Percentiles rank a stretch among this genome's conserved stretches.
Evolutionary conservation across 1,139 yeast genomes (phyloP).

Genomic region (Petasospora rhodanensis): DNA sequence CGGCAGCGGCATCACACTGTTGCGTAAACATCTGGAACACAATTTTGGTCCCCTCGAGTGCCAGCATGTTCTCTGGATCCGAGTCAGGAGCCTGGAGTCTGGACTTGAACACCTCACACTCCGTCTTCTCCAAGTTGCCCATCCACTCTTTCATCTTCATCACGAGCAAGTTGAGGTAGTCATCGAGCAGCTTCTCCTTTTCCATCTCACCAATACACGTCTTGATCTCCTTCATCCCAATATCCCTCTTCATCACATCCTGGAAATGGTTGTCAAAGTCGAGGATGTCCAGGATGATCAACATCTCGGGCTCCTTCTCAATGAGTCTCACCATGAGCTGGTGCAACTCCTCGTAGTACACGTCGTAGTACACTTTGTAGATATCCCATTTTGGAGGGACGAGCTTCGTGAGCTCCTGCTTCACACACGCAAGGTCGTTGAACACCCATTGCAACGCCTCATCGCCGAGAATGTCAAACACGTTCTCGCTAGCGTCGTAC

Average conservation of each 20-base stretch:
- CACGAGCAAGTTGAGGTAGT: conserved; percentile 66
- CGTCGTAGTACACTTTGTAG: conserved; percentile 54
- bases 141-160: conserved; percentile 82
- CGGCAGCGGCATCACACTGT: conserved; percentile 90
- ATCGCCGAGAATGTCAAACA: conserved; percentile 60
- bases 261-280: conserved; percentile 73
- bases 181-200: conserved; percentile 57
- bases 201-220: conserved; percentile 70
- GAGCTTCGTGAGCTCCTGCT: conserved; percentile 51
- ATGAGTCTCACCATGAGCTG: conserved; percentile 57
- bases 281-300: conserved; percentile 56
- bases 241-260: conserved; percentile 42
- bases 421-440: conserved; percentile 67
- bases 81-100: conserved; percentile 71
- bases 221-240: conserved; percentile 36
- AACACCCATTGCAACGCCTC: conserved; percentile 86
- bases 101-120: conserved; percentile 53
- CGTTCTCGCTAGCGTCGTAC: conserved; percentile 41
- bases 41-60: conserved; percentile 66
- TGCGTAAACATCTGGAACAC: conserved; percentile 82
- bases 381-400: conserved; percentile 74
- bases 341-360: conserved; percentile 68
- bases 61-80: conserved; percentile 59
- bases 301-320: conserved; percentile 70
- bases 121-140: conserved; percentile 57